Percentiles rank a stretch among this genome's conserved stretches.
phyloP scores from a whole-genome alignment of 2,329 filamentous ascomycete genomes.

The Blastomyces parvus region DNA sequence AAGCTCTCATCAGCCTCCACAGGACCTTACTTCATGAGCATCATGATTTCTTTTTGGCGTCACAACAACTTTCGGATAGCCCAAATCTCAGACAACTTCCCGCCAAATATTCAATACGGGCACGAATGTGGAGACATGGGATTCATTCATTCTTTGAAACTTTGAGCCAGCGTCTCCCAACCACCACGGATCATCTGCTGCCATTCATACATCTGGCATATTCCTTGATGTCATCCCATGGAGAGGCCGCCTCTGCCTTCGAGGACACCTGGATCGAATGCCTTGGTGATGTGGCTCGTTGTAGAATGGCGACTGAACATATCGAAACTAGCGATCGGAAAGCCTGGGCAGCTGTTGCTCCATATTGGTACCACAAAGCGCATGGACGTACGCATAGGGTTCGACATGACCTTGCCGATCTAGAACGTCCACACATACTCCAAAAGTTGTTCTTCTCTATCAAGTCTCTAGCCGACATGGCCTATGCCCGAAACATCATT shows the following conservation, averaged over 20 bases:
- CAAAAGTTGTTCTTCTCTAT: conserved; percentile 52
- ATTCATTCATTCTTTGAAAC: conserved; percentile 80
- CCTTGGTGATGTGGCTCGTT: conserved; percentile 73
- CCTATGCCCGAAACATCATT: conserved; percentile 46
- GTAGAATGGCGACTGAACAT: conserved; percentile 86
- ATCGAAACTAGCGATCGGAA: conserved; percentile 65
- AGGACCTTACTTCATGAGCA: conserved; percentile 72
- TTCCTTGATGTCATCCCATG: conserved; percentile 76
- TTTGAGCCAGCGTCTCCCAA: conserved; percentile 62
- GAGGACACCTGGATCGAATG: conserved; percentile 91
- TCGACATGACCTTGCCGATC: conserved; percentile 74
- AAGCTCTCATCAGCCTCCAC: conserved; percentile 72
- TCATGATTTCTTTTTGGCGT: conserved; percentile 77
- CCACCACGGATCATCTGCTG: conserved; percentile 78
- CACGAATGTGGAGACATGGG: conserved; percentile 86
- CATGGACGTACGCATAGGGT: conserved; percentile 68
- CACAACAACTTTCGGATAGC: conserved; percentile 68
- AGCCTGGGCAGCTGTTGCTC: conserved; percentile 68
- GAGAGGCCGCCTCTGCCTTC: conserved; percentile 75
- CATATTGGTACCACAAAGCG: conserved; percentile 77
- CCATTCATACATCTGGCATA: conserved; percentile 84
- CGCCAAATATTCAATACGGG: conserved; percentile 81
- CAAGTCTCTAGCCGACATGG: conserved; percentile 50
- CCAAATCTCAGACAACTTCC: conserved; percentile 58
- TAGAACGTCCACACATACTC: conserved; percentile 49